These are phyloP conservation scores for Phytophthora chlamydospora DNA, from an alignment of 352 stramenopile genomes.

Conservation along the genomic window DNA sequence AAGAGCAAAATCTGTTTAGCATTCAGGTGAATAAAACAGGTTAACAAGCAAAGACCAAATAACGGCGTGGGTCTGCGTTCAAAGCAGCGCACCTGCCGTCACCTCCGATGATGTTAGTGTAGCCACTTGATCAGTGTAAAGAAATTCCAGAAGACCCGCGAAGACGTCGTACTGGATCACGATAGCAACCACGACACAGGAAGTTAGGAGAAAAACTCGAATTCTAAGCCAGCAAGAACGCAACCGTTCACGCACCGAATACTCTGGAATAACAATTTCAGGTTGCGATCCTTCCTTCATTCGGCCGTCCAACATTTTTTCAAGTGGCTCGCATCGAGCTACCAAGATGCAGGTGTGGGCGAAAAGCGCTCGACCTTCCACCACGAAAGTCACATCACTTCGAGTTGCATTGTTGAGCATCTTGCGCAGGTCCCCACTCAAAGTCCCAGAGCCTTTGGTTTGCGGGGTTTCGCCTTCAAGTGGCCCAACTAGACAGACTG, in stretches of 20 bases:
- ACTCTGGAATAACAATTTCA: conserved; percentile 78
- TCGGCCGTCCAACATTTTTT: conserved; percentile 90
- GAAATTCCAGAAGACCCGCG: conserved; percentile 83
- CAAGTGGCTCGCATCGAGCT: conserved; percentile 88
- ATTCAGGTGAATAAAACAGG: not conserved
- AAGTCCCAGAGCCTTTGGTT: conserved; percentile 33
- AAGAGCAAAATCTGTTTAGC: conserved; percentile 68
- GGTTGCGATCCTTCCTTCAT: conserved; percentile 81
- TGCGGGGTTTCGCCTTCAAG: conserved; percentile 15
- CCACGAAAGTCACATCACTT: conserved; percentile 86
- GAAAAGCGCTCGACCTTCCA: conserved; percentile 71
- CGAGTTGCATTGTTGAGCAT: conserved; percentile 87
- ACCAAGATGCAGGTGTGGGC: conserved; percentile 90
- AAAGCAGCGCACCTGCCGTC: conserved; percentile 41
- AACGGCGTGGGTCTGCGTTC: not conserved
- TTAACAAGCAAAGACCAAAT: not conserved
- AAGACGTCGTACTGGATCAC: conserved; percentile 74
- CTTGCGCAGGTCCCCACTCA: conserved; percentile 75
- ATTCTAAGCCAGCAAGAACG: not conserved
- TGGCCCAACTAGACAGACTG: conserved; percentile 59
- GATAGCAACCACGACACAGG: no score
- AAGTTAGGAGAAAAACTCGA: conserved; percentile 7
- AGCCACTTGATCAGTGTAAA: conserved; percentile 88
- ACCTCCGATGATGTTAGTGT: conserved; percentile 41
- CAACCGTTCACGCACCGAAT: conserved; percentile 50